A percentile compares a stretch with the other conserved stretches of the same genome.
phyloP scores from a whole-genome alignment of 1,284 basidiomycete genomes.

The Irpex rosettiformis region DNA sequence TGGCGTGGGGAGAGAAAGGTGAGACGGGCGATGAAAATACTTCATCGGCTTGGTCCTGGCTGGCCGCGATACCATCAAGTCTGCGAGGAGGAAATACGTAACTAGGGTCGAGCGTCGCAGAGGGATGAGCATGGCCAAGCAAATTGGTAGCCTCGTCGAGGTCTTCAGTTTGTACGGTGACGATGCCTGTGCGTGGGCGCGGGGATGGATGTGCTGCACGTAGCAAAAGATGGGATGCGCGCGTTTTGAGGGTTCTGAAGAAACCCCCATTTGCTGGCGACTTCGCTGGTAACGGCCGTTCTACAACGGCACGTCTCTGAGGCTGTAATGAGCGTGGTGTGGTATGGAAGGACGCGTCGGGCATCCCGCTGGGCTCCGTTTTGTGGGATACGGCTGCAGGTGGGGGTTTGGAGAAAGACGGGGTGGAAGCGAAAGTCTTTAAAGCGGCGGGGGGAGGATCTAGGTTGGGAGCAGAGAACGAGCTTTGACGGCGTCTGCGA shows the following conservation, averaged over 20 bases:
- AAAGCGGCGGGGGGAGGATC: not conserved
- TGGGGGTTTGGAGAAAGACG: too few species aligned
- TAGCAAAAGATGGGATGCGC: constrained; percentile 12
- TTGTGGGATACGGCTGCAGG: not conserved
- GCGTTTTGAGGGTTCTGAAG: constrained; percentile 10
- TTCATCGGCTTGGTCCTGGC: not conserved
- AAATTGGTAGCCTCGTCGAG: not conserved
- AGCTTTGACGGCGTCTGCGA: not conserved
- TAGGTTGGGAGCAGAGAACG: not conserved
- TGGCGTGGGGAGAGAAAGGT: not conserved
- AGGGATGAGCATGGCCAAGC: not conserved
- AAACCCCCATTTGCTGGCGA: not conserved
- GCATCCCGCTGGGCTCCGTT: not conserved
- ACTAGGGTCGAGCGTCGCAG: too few species aligned
- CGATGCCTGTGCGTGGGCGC: not conserved
- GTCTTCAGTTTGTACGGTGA: not conserved
- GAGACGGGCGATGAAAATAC: not conserved
- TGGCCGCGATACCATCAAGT: too few species aligned
- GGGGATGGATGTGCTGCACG: constrained; percentile 7
- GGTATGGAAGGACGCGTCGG: too few species aligned
- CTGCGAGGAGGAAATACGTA: not conserved
- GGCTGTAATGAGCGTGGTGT: too few species aligned
- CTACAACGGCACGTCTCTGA: too few species aligned
- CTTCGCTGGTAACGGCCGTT: not conserved
- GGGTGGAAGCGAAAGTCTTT: not conserved